Conservation (phyloP, 2,329 filamentous ascomycete genomes). For the Penicillium brevicompactum region DNA sequence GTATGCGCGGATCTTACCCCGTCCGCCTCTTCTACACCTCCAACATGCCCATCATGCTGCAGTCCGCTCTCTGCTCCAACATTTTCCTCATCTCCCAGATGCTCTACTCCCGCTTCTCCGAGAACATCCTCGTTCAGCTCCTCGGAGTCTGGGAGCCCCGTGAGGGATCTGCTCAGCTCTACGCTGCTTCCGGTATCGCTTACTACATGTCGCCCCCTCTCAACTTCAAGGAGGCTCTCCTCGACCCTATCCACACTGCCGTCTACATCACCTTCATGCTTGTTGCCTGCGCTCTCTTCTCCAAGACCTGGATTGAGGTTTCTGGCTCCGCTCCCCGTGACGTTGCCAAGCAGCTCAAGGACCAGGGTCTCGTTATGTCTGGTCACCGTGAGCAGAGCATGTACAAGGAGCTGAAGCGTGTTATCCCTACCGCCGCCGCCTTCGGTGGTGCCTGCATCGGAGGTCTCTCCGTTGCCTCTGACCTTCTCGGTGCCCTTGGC, state of each 20-base stretch:
- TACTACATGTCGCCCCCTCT: constrained; percentile 99
- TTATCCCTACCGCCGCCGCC: constrained; percentile 96
- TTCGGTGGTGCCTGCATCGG: constrained; percentile 99
- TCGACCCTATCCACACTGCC: constrained; percentile 94
- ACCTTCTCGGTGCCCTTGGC: constrained; percentile 92
- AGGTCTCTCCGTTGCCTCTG: constrained; percentile 90
- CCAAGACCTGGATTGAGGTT: constrained; percentile 99
- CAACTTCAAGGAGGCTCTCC: constrained; percentile 94
- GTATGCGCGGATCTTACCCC: constrained; percentile 96
- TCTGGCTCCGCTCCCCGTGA: constrained; percentile 96
- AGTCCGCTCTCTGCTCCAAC: constrained; percentile 97
- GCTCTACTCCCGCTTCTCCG: constrained; percentile 98
- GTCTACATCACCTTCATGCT: constrained; percentile 98
- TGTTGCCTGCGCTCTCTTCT: constrained; percentile 95
- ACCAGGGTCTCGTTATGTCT: constrained; percentile 98
- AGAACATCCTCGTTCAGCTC: constrained; percentile 96
- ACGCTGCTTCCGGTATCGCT: constrained; percentile 87
- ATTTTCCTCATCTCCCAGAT: constrained; percentile 99
- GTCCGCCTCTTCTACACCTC: constrained; percentile 99
- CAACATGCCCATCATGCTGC: constrained; percentile 99
- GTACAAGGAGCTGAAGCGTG: constrained; percentile 99
- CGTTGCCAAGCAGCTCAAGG: constrained; percentile 99
- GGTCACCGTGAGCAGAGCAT: constrained; percentile 99
- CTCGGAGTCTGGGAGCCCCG: constrained; percentile 98
- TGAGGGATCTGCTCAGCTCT: constrained; percentile 91